A percentile compares a stretch with the other conserved stretches of the same genome.
Evolutionary conservation across 805 yeast species (phyloP).

Genomic region (Candida nanaspora): DNA sequence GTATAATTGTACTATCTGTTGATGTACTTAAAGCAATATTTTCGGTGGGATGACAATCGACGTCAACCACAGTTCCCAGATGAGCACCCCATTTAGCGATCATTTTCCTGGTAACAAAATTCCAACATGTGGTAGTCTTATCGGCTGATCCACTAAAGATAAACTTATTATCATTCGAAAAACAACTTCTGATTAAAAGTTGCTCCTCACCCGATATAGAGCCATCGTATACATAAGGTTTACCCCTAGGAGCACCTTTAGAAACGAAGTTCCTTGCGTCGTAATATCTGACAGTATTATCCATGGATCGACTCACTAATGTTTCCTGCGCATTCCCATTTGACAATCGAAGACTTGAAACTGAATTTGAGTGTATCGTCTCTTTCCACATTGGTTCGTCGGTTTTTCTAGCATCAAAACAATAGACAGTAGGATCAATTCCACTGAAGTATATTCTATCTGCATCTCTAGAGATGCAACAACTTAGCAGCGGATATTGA

Average conservation of each 20-base stretch:
- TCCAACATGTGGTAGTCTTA: constrained; percentile 53
- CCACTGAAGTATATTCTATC: constrained; percentile 51
- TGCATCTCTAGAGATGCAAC: constrained; percentile 31
- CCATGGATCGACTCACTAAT: constrained; percentile 46
- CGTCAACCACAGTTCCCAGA: constrained; percentile 51
- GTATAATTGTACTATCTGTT: constrained; percentile 47
- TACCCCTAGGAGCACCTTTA: constrained; percentile 31
- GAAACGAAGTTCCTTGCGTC: constrained; percentile 42
- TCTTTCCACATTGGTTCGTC: constrained; percentile 38
- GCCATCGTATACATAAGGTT: constrained; percentile 48
- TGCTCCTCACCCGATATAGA: constrained; percentile 48
- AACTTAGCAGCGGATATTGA: constrained; percentile 53
- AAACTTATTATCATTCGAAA: constrained; percentile 31
- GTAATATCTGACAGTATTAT: constrained; percentile 49
- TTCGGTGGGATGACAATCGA: constrained; percentile 42
- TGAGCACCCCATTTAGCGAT: constrained; percentile 52
- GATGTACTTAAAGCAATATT: constrained; percentile 40
- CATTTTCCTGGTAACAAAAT: constrained; percentile 40
- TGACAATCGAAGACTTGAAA: constrained; percentile 48
- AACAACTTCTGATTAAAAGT: constrained; percentile 40
- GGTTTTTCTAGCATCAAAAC: constrained; percentile 48
- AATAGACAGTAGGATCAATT: constrained; percentile 55
- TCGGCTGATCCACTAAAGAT: constrained; percentile 59
- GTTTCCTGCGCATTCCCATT: constrained; percentile 31
- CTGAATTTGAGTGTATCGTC: constrained; percentile 39